Conservation (phyloP, 2,329 filamentous ascomycete species). For the Lanzia echinophila region DNA sequence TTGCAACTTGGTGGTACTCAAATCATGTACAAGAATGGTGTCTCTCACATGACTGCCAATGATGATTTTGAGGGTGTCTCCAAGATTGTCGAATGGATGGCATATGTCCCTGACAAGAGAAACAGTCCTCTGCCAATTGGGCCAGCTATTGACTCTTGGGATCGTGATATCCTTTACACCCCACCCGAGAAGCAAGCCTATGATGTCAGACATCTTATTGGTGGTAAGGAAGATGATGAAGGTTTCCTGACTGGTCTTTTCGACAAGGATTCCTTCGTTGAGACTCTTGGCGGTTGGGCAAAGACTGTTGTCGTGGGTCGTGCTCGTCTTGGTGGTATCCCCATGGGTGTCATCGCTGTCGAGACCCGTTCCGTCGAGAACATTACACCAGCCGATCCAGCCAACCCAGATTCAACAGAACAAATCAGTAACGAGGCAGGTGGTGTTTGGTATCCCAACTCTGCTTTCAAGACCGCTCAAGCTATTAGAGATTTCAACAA, state of each 20-base stretch:
- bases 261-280: constrained; percentile 93
- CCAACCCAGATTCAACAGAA: constrained; percentile 97
- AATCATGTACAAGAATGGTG: constrained; percentile 99
- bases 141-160: constrained; percentile 79
- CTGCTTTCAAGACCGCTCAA: constrained; percentile 98
- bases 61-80: constrained; percentile 97
- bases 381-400: constrained; percentile 89
- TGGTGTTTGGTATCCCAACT: constrained; percentile 99
- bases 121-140: constrained; percentile 88
- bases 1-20: constrained; percentile 99
- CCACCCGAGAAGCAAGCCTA: constrained; percentile 75
- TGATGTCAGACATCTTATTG: constrained; percentile 91
- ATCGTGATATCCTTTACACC: constrained; percentile 80
- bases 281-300: constrained; percentile 94
- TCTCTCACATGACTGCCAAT: constrained; percentile 96
- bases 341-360: constrained; percentile 95
- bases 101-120: constrained; percentile 93
- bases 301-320: constrained; percentile 94
- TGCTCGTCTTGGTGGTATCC: constrained; percentile 92
- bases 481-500: constrained; percentile 99
- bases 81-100: constrained; percentile 98
- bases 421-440: constrained; percentile 91
- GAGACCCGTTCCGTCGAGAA: constrained; percentile 97
- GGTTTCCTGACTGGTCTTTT: constrained; percentile 89
- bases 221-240: constrained; percentile 70